These are phyloP conservation scores for Eucalyptus viminalis DNA, from an alignment of 345 rosid species.

Conservation along the genomic window DNA sequence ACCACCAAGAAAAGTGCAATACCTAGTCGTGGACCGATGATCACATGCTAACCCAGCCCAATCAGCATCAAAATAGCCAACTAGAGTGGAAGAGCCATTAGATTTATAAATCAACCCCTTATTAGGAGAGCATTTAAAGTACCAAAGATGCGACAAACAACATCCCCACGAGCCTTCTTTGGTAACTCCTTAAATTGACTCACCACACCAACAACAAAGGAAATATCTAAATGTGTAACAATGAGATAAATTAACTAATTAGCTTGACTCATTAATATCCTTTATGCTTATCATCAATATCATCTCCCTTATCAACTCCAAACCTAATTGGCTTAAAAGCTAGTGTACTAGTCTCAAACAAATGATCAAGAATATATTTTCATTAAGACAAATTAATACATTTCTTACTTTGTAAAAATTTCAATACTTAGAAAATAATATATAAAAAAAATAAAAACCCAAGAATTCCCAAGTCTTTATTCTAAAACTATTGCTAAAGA, in stretches of 20 bases:
- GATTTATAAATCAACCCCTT: background rate
- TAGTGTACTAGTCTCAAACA: background rate
- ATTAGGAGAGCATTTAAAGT: background rate
- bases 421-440: background rate
- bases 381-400: background rate
- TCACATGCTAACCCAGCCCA: no score
- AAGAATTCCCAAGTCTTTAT: background rate
- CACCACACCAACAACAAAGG: background rate
- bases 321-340: background rate
- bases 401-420: background rate
- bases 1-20: no score
- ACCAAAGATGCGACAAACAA: background rate
- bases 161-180: accelerated
- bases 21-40: no score
- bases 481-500: background rate
- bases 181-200: background rate
- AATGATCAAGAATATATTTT: background rate
- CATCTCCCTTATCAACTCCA: background rate
- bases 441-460: background rate
- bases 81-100: accelerated
- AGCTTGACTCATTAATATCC: background rate
- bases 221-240: background rate
- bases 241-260: no score
- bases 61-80: background rate
- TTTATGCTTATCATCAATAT: background rate